Evolutionary conservation across 2,329 filamentous ascomycete genomes (phyloP), one percentile per base, ranked within the genome.

Genomic region (Aspergillus novofumigatus): DNA sequence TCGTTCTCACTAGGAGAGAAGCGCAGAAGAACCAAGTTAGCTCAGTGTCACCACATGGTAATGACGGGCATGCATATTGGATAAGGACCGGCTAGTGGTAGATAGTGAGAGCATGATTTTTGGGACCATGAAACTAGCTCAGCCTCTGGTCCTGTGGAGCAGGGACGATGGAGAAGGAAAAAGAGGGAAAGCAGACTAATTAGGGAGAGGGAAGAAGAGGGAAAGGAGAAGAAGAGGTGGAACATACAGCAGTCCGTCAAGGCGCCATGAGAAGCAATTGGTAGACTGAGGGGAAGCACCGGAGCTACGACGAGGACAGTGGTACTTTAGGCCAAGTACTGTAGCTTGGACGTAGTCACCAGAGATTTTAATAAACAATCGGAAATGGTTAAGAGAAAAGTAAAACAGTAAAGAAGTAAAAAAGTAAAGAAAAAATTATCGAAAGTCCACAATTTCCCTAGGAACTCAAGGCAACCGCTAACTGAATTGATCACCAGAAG

Each of bases 1-100:
- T 68, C 65, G 63, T 59, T 68, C 60, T 62, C 65, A 69, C 67
- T 69, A 57, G 52, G 55, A 35, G 25, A 52, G 29, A 26, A 42
- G 52, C 53, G 51, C 54, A 44, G 29, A 47, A 45, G 51, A 49
- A 56, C 23, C 44, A 50, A 59, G 60, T 57, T 54, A 63, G 60
- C 53, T 59, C 8, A 47, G 44, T 47, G 57, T 61, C 54, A 57
- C 56, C 51, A 47, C 29, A 38, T 38, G 26, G 21, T n/a, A 51
- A 14, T 28, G n/a, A 21, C 10, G 49, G 17, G 23, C n/a, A 21
- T 47, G 35, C 28, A 51, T 50, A 38, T 51, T 38, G 32, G 49
- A 35, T 14, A 21, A 25, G 8, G 21, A 38, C 21, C 21, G 21
- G 23, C 20, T 47, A 25, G 14, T 17, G 5, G 32, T 38, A 38